Evolutionary conservation across 371 early-diverging fungal species (phyloP), one percentile per base, ranked within the genome.

Genomic region (Rhizopus sp.): DNA sequence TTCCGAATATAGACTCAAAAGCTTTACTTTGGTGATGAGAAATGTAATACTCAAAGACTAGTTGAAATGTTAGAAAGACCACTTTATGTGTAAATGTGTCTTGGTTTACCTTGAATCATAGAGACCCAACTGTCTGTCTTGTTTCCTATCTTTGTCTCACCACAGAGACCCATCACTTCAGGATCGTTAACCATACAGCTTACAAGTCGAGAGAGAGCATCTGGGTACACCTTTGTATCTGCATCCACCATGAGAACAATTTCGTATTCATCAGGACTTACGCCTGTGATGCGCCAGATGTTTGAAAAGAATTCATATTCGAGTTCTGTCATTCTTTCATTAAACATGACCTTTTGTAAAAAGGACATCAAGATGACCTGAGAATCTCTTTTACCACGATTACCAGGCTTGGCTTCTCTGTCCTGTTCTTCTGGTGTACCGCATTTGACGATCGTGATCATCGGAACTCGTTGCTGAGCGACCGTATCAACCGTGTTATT

Each of bases 351-450:
- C 58, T 93, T 90, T 67, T 92, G 88, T 71, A 98, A 85, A 82
- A 99, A 99, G 46, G 90, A 85, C 98, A 99, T 99, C 38, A 99
- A 71, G 55, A 99, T 87, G 53, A 99, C 89, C 77, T 99, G 99
- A 37, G 95, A 95, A 68, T 99, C 99, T 55, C 99, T 89, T 77
- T 99, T 99, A 51, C 99, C 99, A 53, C 99, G 84, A 73, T 99
- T 98, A 17, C 97, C 97, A 1, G 95, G 90, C 66, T 92, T 91
- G 33, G 82, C 67, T 49, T 79, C 64, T 16, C 85, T 86, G 53
- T 80, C 62, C 2, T 72, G 62, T 60, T 96, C 95, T 15, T 81
- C 83, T 12, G 86, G 86, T 0, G 89, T 82, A 32, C 99, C 99
- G 55, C 94, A 94, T 77, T 99, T 99, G 50, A 90, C 93, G 29